Conservation (phyloP, 495 filamentous ascomycete genomes). For the Friedmanniomyces simplex region DNA sequence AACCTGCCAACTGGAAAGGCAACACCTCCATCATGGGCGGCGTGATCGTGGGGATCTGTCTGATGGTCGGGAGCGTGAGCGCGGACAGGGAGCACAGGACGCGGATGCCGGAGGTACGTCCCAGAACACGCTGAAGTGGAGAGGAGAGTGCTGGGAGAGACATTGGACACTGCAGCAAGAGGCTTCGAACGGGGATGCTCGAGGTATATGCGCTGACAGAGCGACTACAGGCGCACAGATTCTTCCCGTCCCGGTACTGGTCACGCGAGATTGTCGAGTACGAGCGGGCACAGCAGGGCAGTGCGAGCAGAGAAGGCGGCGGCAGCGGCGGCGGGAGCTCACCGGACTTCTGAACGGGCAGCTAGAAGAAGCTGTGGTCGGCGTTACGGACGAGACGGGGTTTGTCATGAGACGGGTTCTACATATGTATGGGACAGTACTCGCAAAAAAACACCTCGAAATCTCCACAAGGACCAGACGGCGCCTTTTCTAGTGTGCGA, state of each 20-base stretch:
- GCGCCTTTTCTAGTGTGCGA: no score
- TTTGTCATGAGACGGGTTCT: no score
- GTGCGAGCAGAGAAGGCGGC: conserved; percentile 10
- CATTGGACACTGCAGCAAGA: neutral
- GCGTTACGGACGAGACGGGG: no score
- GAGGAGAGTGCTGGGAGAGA: neutral
- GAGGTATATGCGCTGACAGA: neutral
- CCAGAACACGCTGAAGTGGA: neutral
- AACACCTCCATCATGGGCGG: conserved; percentile 81
- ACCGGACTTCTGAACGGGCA: neutral
- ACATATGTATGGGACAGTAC: no score
- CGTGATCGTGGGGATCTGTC: conserved; percentile 64
- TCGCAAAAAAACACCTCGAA: no score
- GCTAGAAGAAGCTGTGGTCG: no score
- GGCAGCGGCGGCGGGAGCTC: neutral
- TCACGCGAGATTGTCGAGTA: conserved; percentile 83
- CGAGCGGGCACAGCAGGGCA: conserved; percentile 57
- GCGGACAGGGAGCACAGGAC: conserved; percentile 70
- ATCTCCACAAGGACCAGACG: no score
- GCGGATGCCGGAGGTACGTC: conserved; percentile 62
- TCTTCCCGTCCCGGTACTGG: conserved; percentile 97
- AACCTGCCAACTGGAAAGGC: conserved; percentile 84
- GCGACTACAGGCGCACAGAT: conserved; percentile 48
- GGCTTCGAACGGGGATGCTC: neutral
- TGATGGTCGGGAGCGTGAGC: conserved; percentile 65